Conservation (phyloP, 2,329 filamentous ascomycete species). For the Aspergillus ruber region DNA sequence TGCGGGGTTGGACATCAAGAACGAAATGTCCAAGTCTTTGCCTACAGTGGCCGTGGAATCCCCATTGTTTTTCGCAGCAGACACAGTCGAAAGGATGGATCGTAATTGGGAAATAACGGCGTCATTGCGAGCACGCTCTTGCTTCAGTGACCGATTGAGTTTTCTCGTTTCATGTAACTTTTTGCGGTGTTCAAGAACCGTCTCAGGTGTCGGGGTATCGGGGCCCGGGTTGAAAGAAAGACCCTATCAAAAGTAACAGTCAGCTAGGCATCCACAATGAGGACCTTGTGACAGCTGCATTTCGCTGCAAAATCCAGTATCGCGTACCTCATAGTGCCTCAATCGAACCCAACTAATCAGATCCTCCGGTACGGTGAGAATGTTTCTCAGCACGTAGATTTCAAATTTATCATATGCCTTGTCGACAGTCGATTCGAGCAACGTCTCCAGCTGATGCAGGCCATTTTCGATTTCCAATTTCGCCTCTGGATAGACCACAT, state of each 20-base stretch:
- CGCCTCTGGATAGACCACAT: conserved; percentile 44
- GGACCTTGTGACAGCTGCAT: background rate
- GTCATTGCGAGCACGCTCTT: conserved; percentile 67
- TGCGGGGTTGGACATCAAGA: conserved; percentile 48
- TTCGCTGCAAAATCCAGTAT: background rate
- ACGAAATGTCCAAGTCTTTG: conserved; percentile 43
- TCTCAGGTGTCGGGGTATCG: conserved; percentile 55
- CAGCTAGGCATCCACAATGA: background rate
- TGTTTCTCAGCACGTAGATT: conserved; percentile 84
- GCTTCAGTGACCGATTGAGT: conserved; percentile 62
- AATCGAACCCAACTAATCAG: conserved; percentile 71
- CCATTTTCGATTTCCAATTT: conserved; percentile 79
- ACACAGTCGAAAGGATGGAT: conserved; percentile 43
- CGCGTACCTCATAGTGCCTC: conserved; percentile 69
- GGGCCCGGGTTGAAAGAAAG: conserved; percentile 27
- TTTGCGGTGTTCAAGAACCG: conserved; percentile 64
- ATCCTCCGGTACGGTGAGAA: conserved; percentile 66
- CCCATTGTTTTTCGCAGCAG: conserved; percentile 14
- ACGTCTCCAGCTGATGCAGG: conserved; percentile 74
- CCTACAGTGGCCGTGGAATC: conserved; percentile 15
- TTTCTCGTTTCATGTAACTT: conserved; percentile 73
- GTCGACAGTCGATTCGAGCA: conserved; percentile 74
- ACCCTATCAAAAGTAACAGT: conserved; percentile 20
- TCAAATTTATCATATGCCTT: conserved; percentile 81
- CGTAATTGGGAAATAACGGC: conserved; percentile 61